Conservation (phyloP, 306 rosid species). For the Trichosanthes truncata region DNA sequence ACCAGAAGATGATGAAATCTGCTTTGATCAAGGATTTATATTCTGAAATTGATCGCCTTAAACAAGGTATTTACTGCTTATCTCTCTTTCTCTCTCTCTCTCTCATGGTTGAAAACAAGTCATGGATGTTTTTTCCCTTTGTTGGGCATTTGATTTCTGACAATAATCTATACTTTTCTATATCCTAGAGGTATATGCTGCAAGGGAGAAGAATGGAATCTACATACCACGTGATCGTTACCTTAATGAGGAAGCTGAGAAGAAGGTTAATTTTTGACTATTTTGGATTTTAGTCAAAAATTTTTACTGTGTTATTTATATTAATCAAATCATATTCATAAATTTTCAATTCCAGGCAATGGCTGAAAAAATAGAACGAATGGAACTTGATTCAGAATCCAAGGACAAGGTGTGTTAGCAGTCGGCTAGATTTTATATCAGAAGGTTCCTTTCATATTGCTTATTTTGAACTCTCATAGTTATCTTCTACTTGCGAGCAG, state of each 20-base stretch:
- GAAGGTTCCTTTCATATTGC: not conserved
- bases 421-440: conserved; percentile 13
- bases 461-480: conserved; percentile 10
- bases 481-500: conserved; percentile 37
- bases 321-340: conserved; percentile 7
- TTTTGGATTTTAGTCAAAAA: not conserved
- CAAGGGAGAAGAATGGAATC: conserved; percentile 98
- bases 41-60: conserved; percentile 88
- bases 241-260: conserved; percentile 92
- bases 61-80: conserved; percentile 54
- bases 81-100: not conserved
- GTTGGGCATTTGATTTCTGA: conserved; percentile 3
- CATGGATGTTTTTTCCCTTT: not conserved
- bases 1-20: conserved; percentile 99
- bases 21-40: conserved; percentile 95
- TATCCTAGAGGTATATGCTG: conserved; percentile 84
- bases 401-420: conserved; percentile 74
- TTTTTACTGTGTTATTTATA: not conserved
- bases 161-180: not conserved
- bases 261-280: conserved; percentile 49
- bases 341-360: conserved; percentile 50
- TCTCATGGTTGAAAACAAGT: not conserved
- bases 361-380: conserved; percentile 92
- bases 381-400: conserved; percentile 88
- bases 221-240: conserved; percentile 98